Evolutionary conservation across 805 yeast genomes (phyloP).

Genomic region (Wickerhamomyces queroliae): DNA sequence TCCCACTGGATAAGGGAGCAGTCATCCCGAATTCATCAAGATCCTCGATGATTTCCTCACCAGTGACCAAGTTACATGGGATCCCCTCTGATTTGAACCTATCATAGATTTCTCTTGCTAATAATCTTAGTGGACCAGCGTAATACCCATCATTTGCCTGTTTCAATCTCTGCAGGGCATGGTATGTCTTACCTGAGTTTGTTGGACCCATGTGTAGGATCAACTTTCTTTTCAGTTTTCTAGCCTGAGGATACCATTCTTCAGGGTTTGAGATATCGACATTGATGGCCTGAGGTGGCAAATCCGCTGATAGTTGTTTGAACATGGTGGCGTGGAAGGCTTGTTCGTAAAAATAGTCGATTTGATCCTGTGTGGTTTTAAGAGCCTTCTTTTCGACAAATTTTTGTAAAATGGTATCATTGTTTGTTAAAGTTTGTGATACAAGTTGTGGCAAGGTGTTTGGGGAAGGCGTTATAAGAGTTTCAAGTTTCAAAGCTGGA

Average conservation of each 20-base stretch:
- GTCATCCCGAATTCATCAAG: constrained; percentile 61
- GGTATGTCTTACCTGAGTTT: constrained; percentile 90
- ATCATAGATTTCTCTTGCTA: constrained; percentile 90
- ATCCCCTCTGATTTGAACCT: constrained; percentile 61
- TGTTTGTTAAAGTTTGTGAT: background rate
- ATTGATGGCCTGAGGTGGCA: constrained; percentile 16
- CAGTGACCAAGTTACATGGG: constrained; percentile 82
- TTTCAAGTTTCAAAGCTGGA: too few relatives aligned
- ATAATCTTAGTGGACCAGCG: constrained; percentile 89
- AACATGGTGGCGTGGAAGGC: background rate
- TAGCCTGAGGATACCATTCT: constrained; percentile 82
- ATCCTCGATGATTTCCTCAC: constrained; percentile 85
- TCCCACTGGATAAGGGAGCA: constrained; percentile 80
- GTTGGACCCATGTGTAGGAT: constrained; percentile 98
- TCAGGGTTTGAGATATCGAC: constrained; percentile 53
- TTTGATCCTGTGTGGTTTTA: background rate
- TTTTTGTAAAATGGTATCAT: background rate
- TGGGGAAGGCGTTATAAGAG: background rate
- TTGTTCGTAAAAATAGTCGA: background rate
- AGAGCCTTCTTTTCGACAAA: background rate
- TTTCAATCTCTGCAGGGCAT: constrained; percentile 67
- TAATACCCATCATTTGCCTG: constrained; percentile 71
- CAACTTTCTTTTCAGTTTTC: constrained; percentile 71
- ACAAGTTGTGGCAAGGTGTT: background rate
- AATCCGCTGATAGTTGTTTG: background rate